Base-by-base conservation (phyloP, 495 filamentous ascomycete genomes). In the Hypoxylon perforatum region DNA sequence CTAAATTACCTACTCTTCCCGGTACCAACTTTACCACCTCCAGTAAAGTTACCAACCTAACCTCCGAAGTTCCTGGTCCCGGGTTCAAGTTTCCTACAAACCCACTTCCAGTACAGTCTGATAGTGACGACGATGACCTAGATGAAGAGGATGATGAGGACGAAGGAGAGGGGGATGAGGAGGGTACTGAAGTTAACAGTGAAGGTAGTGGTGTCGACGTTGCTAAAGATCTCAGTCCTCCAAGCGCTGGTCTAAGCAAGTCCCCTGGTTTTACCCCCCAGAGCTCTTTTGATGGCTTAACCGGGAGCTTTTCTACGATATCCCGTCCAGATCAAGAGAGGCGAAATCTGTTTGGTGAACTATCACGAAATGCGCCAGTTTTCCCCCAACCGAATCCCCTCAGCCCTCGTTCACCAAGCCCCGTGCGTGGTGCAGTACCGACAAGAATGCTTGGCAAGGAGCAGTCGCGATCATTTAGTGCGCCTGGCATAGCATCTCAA, bases 351-450 rank as follows among this genome's bases (percentile, higher is more conserved):
- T 92, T 94, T 71, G 90, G 90, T n/a, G 89, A 92, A 65, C 78
- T 91, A 23, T 63, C 75, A 15, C 83, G 80, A 19, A 74, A 75
- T 47, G 81, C 83, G 45, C 80, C 88, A 12, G 63, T 83, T 45
- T 77, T 89, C 65, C 85, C 89, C 6, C 84, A 86, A 41, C 86
- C 88, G 23, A 84, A 80, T n/a, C 69, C 80, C 25, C 46, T 84
- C 76, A 88, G 86, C 54, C 90, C 90, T 39, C 86, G 91, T 28
- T 95, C 92, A 9, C 92, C 92, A 11, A 95, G 92, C 65, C 92
- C 93, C 0, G 78, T 92, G 2, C 88, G 92, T 15, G 75, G 78
- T 18, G 73, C 76, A 5, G 70, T 82, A 6, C 81, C 78, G 17
- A 75, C 78, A 51, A 82, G 79, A 58, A 63, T 80, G 1, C 65